A percentile compares a stretch with the other conserved stretches of the same genome.
These are phyloP conservation scores for Trichoderma koningii DNA, from an alignment of 2,329 filamentous ascomycete species.

Conservation along the genomic window DNA sequence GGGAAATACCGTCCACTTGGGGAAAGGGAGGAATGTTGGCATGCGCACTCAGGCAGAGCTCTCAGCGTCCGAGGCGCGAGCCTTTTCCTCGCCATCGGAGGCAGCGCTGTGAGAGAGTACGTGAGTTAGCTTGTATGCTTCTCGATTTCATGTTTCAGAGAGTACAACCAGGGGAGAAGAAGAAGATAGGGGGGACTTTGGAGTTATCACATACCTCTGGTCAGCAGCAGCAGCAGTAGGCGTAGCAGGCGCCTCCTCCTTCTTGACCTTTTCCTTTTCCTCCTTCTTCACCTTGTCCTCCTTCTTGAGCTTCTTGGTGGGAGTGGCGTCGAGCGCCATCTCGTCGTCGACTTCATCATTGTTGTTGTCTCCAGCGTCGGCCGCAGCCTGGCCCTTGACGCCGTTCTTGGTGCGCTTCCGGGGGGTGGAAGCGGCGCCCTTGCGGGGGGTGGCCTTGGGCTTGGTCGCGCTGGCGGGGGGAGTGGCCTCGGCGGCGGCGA, in stretches of 20 bases:
- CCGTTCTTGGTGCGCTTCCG: slow-evolving; percentile 27
- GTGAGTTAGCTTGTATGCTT: background rate
- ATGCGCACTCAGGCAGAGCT: background rate
- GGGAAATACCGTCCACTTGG: background rate
- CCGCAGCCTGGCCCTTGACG: background rate
- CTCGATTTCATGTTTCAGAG: background rate
- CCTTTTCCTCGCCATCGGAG: background rate
- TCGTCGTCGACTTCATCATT: slow-evolving; percentile 29
- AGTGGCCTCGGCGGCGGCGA: background rate
- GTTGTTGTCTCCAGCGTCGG: background rate
- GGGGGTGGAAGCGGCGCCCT: slow-evolving; percentile 29
- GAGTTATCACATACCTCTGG: background rate
- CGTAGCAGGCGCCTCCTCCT: no score
- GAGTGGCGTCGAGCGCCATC: slow-evolving; percentile 29
- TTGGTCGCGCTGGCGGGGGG: slow-evolving; percentile 6
- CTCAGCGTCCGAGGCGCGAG: background rate
- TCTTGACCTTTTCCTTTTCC: background rate
- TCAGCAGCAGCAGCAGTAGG: background rate
- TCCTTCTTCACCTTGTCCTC: slow-evolving; percentile 34
- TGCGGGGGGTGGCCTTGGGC: slow-evolving; percentile 11
- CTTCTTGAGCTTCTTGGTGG: slow-evolving; percentile 40
- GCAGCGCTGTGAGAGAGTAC: background rate
- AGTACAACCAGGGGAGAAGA: no score
- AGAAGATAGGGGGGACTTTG: no score
- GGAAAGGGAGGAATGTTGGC: no score